A percentile compares a stretch with the other conserved stretches of the same genome.
phyloP scores from a whole-genome alignment of 2,329 filamentous ascomycete genomes.

The Neoscytalidium dimidiatum region DNA sequence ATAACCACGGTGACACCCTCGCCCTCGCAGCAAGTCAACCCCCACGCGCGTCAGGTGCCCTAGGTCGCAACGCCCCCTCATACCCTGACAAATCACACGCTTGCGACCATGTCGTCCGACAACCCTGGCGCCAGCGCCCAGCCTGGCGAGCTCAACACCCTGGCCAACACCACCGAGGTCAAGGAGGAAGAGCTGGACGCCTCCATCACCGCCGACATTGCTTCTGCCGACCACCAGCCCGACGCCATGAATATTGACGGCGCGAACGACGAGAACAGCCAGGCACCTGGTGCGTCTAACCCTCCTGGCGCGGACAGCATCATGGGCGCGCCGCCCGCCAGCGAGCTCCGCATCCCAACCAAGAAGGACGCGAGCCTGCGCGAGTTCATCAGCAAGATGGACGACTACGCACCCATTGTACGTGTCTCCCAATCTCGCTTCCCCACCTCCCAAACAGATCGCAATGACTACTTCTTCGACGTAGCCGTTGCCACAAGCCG shows the following conservation, averaged over 20 bases:
- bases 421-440: conserved; percentile 39
- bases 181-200: conserved; percentile 42
- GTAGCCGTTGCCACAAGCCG: not conserved
- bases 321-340: conserved; percentile 41
- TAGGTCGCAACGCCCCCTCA: not conserved
- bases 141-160: not conserved
- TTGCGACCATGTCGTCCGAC: conserved; percentile 15
- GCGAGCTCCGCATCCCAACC: conserved; percentile 67
- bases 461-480: not conserved
- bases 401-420: conserved; percentile 97
- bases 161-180: conserved; percentile 2
- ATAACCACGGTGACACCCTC: conserved; percentile 17
- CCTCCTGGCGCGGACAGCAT: conserved; percentile 39
- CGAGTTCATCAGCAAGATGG: conserved; percentile 94
- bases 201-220: conserved; percentile 45
- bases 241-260: conserved; percentile 46
- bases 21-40: not conserved
- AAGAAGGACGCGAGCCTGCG: conserved; percentile 91
- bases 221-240: conserved; percentile 33
- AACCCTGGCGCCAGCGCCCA: conserved; percentile 3
- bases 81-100: conserved; percentile 16
- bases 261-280: conserved; percentile 33
- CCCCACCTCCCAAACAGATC: not conserved
- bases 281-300: conserved; percentile 22
- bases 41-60: conserved; percentile 20